Evolutionary conservation across 495 filamentous ascomycete species (phyloP).

Genomic region (Podospora comata): DNA sequence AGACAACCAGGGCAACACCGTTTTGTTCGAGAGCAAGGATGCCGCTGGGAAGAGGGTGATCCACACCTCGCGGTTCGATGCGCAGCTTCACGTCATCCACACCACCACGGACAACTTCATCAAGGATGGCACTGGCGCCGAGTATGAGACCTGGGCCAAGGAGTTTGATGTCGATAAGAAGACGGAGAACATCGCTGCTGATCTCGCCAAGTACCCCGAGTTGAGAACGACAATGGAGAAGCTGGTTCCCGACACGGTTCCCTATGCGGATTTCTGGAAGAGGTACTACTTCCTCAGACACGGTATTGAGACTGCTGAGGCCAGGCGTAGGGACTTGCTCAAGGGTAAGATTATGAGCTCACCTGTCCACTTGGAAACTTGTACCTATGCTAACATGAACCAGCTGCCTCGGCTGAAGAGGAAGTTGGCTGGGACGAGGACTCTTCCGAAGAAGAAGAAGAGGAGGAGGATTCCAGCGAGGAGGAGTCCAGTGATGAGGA

Average conservation of each 20-base stretch:
- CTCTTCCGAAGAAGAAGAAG: conserved; percentile 30
- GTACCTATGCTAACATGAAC: conserved; percentile 34
- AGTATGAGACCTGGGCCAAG: conserved; percentile 72
- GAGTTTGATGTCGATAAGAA: conserved; percentile 77
- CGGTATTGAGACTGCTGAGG: conserved; percentile 93
- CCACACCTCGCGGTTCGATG: conserved; percentile 90
- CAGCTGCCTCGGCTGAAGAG: conserved; percentile 64
- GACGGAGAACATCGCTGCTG: conserved; percentile 78
- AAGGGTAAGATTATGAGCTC: conserved; percentile 63
- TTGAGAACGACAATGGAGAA: conserved; percentile 91
- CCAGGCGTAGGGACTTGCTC: conserved; percentile 80
- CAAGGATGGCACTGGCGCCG: conserved; percentile 70
- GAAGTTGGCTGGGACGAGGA: conserved; percentile 83
- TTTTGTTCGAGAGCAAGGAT: conserved; percentile 90
- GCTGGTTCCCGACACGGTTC: conserved; percentile 83
- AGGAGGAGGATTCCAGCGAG: conserved; percentile 15
- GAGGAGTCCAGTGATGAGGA: conserved; percentile 22
- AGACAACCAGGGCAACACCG: conserved; percentile 41
- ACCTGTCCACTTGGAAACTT: background rate
- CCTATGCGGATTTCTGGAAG: conserved; percentile 88
- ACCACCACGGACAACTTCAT: conserved; percentile 79
- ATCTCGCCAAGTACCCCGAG: conserved; percentile 86
- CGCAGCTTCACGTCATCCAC: conserved; percentile 93
- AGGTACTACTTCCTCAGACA: conserved; percentile 94
- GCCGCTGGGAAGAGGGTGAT: conserved; percentile 84